Percentiles rank a stretch among this genome's conserved stretches.
Conservation (phyloP, 1,139 yeast species). For the Yamadazyma mexicana region DNA sequence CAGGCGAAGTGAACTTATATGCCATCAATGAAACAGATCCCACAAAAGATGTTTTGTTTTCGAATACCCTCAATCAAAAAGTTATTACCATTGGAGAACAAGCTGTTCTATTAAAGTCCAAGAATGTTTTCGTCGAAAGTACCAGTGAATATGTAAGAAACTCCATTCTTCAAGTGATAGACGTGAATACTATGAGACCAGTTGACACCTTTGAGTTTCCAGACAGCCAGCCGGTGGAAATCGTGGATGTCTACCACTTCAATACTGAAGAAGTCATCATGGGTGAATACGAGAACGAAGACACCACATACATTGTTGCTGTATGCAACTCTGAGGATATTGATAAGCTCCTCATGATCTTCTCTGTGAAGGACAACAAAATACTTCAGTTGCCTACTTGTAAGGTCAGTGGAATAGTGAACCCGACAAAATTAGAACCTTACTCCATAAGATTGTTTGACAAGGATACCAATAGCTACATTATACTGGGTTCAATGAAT, state of each 20-base stretch:
- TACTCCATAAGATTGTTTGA: conserved; percentile 14
- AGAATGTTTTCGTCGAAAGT: conserved; percentile 15
- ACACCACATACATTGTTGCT: conserved; percentile 10
- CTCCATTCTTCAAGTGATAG: conserved; percentile 20
- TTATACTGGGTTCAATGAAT: conserved; percentile 18
- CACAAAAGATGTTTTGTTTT: conserved; percentile 14
- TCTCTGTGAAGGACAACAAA: conserved; percentile 13
- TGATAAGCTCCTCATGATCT: conserved; percentile 15
- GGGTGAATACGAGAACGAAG: not conserved
- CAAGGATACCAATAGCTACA: conserved; percentile 9
- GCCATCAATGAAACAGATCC: conserved; percentile 6
- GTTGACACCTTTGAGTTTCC: conserved; percentile 14
- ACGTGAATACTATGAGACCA: conserved; percentile 14
- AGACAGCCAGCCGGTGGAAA: conserved; percentile 15
- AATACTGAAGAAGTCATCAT: not conserved
- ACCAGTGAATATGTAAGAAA: conserved; percentile 16
- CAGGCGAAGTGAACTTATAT: conserved; percentile 12
- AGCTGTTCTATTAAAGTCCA: conserved; percentile 20
- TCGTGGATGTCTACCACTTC: conserved; percentile 20
- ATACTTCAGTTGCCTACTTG: conserved; percentile 11
- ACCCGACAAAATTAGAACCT: conserved; percentile 11
- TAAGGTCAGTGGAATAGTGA: conserved; percentile 14
- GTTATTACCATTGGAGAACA: conserved; percentile 15
- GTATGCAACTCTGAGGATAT: conserved; percentile 14
- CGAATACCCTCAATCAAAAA: conserved; percentile 18